A percentile compares a stretch with the other conserved stretches of the same genome.
These are phyloP conservation scores for Talaromyces wortmannii DNA, from an alignment of 495 filamentous ascomycete genomes.

Conservation along the genomic window DNA sequence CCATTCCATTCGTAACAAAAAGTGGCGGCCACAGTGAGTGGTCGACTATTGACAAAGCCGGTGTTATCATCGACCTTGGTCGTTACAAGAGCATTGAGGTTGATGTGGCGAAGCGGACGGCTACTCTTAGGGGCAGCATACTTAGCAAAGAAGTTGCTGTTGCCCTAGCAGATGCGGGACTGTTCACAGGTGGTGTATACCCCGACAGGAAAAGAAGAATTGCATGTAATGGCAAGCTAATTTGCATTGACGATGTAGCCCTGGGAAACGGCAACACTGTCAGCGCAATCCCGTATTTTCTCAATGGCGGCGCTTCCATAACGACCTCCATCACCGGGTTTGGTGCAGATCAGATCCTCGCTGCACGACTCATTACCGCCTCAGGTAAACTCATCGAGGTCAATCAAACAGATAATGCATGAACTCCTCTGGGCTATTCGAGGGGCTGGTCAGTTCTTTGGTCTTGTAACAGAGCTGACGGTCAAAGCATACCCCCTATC, in stretches of 20 bases:
- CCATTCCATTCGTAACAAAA: conserved; percentile 23
- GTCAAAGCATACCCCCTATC: conserved; percentile 13
- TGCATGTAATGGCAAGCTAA: background rate
- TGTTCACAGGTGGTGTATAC: conserved; percentile 4
- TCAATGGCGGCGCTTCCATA: conserved; percentile 16
- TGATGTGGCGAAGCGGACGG: conserved; percentile 11
- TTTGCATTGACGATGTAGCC: conserved; percentile 10
- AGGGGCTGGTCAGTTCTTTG: conserved; percentile 37
- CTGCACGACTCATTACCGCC: conserved; percentile 17
- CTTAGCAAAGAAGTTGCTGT: conserved; percentile 18
- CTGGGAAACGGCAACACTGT: conserved; percentile 23
- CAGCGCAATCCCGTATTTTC: conserved; percentile 20
- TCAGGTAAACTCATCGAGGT: conserved; percentile 19
- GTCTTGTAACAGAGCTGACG: conserved; percentile 30
- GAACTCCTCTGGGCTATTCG: conserved; percentile 32
- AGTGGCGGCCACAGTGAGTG: conserved; percentile 25
- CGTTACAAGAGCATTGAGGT: conserved; percentile 13
- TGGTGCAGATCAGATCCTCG: conserved; percentile 21
- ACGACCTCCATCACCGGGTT: conserved; percentile 14
- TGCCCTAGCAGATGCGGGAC: conserved; percentile 11
- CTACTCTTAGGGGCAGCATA: conserved; percentile 17
- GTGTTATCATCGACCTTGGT: conserved; percentile 27
- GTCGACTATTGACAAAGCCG: conserved; percentile 18
- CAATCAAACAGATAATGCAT: conserved; percentile 12
- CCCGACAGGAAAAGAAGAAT: conserved; percentile 2